Conservation (phyloP, 2,329 filamentous ascomycete species). For the Ceratocystis eucalypticola region DNA sequence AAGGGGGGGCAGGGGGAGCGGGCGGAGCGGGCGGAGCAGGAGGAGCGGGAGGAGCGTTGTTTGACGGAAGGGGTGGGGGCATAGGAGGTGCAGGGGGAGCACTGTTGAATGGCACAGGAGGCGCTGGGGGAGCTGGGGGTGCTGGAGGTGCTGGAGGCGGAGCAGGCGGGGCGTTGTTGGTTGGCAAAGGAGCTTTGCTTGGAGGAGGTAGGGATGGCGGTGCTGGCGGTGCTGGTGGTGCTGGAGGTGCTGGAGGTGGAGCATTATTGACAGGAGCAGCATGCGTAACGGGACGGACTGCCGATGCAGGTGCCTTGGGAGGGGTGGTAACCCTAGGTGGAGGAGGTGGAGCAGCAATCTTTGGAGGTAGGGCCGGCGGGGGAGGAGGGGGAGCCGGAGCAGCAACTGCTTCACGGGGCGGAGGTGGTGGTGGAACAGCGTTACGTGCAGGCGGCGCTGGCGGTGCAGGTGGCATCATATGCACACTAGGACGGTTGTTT, state of each 20-base stretch:
- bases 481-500: constrained; percentile 12
- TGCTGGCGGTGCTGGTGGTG: constrained; percentile 21
- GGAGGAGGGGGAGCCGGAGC: constrained; percentile 25
- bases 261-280: neutral
- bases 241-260: constrained; percentile 14
- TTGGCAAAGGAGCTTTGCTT: neutral
- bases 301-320: neutral
- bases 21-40: constrained; percentile 64
- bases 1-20: constrained; percentile 35
- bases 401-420: constrained; percentile 23
- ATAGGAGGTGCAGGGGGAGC: constrained; percentile 55
- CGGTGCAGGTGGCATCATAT: constrained; percentile 16
- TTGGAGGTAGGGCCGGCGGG: constrained; percentile 23
- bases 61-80: neutral
- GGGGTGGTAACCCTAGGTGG: constrained; percentile 9
- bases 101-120: constrained; percentile 32
- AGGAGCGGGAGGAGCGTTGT: constrained; percentile 30
- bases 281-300: constrained; percentile 7
- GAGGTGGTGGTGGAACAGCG: constrained; percentile 22
- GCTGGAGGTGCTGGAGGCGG: constrained; percentile 19
- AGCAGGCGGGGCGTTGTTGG: constrained; percentile 16
- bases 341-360: constrained; percentile 12
- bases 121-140: constrained; percentile 36
- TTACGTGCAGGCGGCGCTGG: constrained; percentile 15
- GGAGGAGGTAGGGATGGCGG: constrained; percentile 8